phyloP scores from a whole-genome alignment of 169 alveolate genomes.

The Plasmodium billcollinsi region DNA sequence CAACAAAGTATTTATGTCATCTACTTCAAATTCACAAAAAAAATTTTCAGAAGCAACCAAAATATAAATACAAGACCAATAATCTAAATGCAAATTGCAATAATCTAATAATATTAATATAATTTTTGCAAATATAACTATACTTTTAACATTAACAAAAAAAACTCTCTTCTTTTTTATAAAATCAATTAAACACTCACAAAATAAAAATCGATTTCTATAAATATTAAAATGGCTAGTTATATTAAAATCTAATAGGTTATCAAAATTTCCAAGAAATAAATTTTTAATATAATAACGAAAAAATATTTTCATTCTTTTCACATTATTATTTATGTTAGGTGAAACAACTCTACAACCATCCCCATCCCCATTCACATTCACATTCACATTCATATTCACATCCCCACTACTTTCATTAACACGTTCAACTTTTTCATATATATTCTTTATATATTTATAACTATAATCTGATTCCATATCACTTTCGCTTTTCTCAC shows the following conservation, averaged over 20 bases:
- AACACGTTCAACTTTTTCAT: not conserved
- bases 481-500: not conserved
- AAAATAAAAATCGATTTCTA: constrained; percentile 43
- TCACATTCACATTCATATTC: too few species aligned
- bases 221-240: constrained; percentile 27
- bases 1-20: constrained; percentile 12
- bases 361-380: too few species aligned
- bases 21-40: constrained; percentile 27
- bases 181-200: constrained; percentile 51
- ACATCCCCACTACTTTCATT: constrained; percentile 1
- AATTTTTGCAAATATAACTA: constrained; percentile 58
- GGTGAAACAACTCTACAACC: not conserved
- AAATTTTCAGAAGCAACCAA: constrained; percentile 68
- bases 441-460: constrained; percentile 18
- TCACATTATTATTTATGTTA: constrained; percentile 17
- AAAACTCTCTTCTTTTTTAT: constrained; percentile 28
- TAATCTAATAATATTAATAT: constrained; percentile 56
- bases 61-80: constrained; percentile 66
- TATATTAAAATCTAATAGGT: constrained; percentile 32
- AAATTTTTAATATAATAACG: constrained; percentile 40
- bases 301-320: constrained; percentile 63
- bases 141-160: constrained; percentile 10
- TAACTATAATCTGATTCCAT: constrained; percentile 35
- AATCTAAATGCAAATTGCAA: constrained; percentile 47
- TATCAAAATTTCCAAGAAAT: constrained; percentile 32